Base-by-base conservation (phyloP, 371 early-diverging fungal species). In the Mucor mucedo region DNA sequence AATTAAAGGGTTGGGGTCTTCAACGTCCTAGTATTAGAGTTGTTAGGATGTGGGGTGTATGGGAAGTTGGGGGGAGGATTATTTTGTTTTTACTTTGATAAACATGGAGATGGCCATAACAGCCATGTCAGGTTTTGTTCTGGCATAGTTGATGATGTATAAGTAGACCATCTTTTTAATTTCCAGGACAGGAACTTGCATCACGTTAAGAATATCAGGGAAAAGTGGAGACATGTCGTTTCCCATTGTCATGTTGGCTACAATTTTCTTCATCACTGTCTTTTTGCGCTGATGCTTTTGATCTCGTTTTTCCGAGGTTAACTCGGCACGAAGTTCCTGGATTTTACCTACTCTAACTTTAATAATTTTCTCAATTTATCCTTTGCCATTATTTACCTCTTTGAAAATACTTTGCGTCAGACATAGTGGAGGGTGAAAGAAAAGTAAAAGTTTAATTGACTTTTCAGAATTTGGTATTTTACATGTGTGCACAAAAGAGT, bases 221-320 rank as follows among this genome's bases (percentile, higher is more conserved):
- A 92, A 95, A 48, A 98, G 84, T 11, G 93, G 86, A 5, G 94
- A 93, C 93, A 98, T 95, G 77, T 98, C 98, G 72, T 95, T 96
- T 38, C 99, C 99, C 93, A 98, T 94, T 9, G 99, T 97, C 97
- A 98, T 97, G 71, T 97, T 96, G 65, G 96, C 97, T 13, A 97
- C 94, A 65, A 98, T 93, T 81, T 94, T 95, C 81, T 96, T 97
- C 82, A 98, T 85, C 44, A 92, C 95, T 27, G 88, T 85, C 80
- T 92, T 92, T 70, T 96, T 95, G 62, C 90, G 93, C 39, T 87
- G 84, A 72, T 92, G 82, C 72, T 95, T 96, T 58, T 86, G 81
- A 74, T 97, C 97, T 71, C 91, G 89, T 69, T 94, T 95, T 62
- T 97, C 97, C 52, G 91, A 88, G 49, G 84, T 89, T 55, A 98